Evolutionary conservation across 2,329 filamentous ascomycete genomes (phyloP).

Genomic region (Fusarium scirpi): DNA sequence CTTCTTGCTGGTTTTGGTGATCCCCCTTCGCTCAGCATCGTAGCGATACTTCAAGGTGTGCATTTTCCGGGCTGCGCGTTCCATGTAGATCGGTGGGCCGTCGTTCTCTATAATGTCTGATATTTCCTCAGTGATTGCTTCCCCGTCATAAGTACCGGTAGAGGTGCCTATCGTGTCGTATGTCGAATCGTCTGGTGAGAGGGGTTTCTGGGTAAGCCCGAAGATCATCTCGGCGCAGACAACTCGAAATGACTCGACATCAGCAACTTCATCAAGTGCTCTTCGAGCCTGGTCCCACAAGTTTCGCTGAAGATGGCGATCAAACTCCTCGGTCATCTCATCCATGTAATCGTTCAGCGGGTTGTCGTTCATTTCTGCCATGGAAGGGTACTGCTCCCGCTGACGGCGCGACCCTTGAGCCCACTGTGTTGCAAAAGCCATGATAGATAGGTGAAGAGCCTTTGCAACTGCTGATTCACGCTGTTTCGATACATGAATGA

Average conservation of each 20-base stretch:
- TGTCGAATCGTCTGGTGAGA: slow-evolving; percentile 1
- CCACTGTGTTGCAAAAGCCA: slow-evolving; percentile 66
- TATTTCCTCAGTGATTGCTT: slow-evolving; percentile 16
- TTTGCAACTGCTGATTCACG: slow-evolving; percentile 28
- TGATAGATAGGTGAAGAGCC: slow-evolving; percentile 60
- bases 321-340: slow-evolving; percentile 50
- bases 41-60: slow-evolving; percentile 41
- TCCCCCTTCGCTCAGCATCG: slow-evolving; percentile 33
- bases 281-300: slow-evolving; percentile 54
- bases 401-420: slow-evolving; percentile 48
- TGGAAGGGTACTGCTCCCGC: slow-evolving; percentile 13
- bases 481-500: slow-evolving; percentile 52
- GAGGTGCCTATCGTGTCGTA: neutral
- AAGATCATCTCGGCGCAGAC: slow-evolving; percentile 57
- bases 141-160: neutral
- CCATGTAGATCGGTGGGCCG: slow-evolving; percentile 40
- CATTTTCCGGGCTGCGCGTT: slow-evolving; percentile 43
- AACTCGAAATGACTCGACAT: slow-evolving; percentile 54
- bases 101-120: slow-evolving; percentile 37
- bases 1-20: slow-evolving; percentile 14
- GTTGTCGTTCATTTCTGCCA: neutral
- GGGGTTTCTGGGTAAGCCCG: slow-evolving; percentile 51
- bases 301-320: slow-evolving; percentile 50
- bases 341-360: neutral
- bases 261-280: slow-evolving; percentile 50